Evolutionary conservation across 495 filamentous ascomycete species (phyloP).

Genomic region (Tuber magnatum): DNA sequence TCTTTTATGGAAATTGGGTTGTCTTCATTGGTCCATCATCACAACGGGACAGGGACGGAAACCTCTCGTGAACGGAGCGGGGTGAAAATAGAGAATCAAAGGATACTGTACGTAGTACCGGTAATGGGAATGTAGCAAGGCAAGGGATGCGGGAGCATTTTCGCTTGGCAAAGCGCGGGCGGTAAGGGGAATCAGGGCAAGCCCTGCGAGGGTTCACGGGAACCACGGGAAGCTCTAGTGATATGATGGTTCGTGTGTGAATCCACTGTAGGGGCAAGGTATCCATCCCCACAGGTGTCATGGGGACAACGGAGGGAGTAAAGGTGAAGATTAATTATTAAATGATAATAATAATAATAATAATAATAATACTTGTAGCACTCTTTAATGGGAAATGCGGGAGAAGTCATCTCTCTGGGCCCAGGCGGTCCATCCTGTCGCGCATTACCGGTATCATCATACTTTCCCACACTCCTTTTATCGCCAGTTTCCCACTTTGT

Average conservation of each 20-base stretch:
- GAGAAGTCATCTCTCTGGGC: background rate
- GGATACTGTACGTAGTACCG: background rate
- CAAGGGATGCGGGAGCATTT: background rate
- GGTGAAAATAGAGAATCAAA: background rate
- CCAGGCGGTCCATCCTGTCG: background rate
- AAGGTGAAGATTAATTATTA: background rate
- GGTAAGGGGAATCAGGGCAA: background rate
- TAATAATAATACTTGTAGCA: background rate
- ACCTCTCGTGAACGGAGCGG: background rate
- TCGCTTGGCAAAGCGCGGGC: background rate
- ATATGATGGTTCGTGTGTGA: background rate
- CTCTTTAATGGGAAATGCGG: background rate
- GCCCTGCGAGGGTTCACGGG: background rate
- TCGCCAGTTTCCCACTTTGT: background rate
- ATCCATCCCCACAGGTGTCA: background rate
- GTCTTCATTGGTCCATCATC: background rate
- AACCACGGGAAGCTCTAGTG: background rate
- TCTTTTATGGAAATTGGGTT: background rate
- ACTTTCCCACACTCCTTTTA: background rate
- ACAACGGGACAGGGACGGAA: background rate
- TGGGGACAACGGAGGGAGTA: background rate
- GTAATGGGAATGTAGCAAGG: background rate
- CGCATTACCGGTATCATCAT: background rate
- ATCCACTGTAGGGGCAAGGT: background rate
- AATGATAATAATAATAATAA: background rate